Base-by-base conservation (phyloP, 2,329 filamentous ascomycete species). In the Pseudogymnoascus sp. region DNA sequence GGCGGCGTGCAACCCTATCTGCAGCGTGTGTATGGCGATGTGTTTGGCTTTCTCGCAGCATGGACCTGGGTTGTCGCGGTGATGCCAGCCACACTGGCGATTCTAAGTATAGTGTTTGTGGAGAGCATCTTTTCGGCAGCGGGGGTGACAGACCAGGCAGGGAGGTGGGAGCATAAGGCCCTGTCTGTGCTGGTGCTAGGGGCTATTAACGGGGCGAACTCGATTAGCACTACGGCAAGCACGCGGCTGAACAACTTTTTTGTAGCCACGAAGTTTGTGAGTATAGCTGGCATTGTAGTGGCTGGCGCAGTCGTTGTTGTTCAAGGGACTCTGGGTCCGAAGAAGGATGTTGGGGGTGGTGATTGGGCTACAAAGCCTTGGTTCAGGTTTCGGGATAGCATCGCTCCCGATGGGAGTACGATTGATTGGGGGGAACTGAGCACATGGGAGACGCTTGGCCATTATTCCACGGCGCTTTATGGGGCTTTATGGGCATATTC, bases 11-110 rank as follows among this genome's bases (percentile, higher is more conserved):
- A 87, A 67, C 82, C 83, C 12, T 87, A 85, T 65, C 76, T 87
- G 6, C 77, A 79, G 65, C 79, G 84, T 69, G 80, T 86, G 35
- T 87, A 79, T 63, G 84, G 84, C 30, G 82, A 86, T 58, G 72
- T 82, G 2, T 79, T 80, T 57, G 84, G 83, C n/a, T 87, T 86
- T 66, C 70, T 86, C 4, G 82, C 83, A 5, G 83, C 83, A 0
- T 87, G 84, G 84, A 83, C 84, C 0, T 87, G 84, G 81, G 80
- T 87, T 60, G 78, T 86, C 5, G 82, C 81, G 18, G 80, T 86
- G 22, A 87, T 86, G 78, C 85, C 85, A 0, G 83, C 83, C 0
- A 85, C 84, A 0, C 77, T 86, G 63, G 84, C 84, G 8, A 87
- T 87, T 54, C 76, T 86, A 28, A 81, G 80, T 67, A 86, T 87